Evolutionary conservation across 148 eudicot species (phyloP), one percentile per base, ranked within the genome.

Genomic region (Nepenthes mirabilis): DNA sequence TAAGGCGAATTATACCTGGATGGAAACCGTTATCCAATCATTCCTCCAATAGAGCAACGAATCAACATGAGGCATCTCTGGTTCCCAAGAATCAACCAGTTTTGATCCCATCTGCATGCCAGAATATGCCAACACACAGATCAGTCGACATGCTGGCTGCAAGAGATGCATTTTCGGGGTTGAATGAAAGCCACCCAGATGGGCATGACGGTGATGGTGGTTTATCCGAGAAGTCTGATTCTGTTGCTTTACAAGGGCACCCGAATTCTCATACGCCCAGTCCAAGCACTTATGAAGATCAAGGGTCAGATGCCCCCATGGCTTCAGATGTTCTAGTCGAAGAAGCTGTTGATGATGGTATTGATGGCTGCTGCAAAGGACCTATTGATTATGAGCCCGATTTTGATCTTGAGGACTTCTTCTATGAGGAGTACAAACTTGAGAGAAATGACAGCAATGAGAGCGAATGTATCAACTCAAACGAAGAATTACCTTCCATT

Each of bases 1-100:
- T 88, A 47, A 69, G 64, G 68, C 79, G 58, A 64, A 66, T 83
- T 34, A 51, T 70, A n/a, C 78, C 79, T 2, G 56, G 69, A 9
- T 75, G 84, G 75, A 73, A 75, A 49, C 75, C 83, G 48, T 72
- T 79, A 13, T 68, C 11, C 8, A 2, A 32, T 9, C 36, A 55
- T 33, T 33, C 35, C 58, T 55, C 36, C 33, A 14, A n/a, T 55
- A 55, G 55, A n/a, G 6, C 45, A 40, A 40, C 6, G 43, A 61
- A 63, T 56, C 9, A 49, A 49, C 12, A 10, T 47, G 62, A 54
- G 6, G 51, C 9, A 48, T 55, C 65, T 43, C 14, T 60, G 37
- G 50, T 14, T 13, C 9, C 37, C 58, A 37, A 52, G 2, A 68
- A 66, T 58, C 58, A 51, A 55, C 60, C 14, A 34, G 55, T 12